Conservation (phyloP, 176 grass and related monocot species). For the Metroxylon sagu region DNA sequence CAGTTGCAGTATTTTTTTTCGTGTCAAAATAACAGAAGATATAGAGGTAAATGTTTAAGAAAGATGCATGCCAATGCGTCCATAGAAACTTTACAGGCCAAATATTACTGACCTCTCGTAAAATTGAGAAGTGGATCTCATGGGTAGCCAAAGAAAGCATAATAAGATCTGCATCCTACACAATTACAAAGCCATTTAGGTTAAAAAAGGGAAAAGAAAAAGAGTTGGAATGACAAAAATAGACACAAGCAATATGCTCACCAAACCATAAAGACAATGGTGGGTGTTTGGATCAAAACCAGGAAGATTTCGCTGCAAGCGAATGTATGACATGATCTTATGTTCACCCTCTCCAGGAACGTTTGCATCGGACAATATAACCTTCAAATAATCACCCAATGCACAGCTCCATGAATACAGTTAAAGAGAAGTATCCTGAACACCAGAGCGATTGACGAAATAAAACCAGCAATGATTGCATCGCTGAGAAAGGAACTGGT, state of each 20-base stretch:
- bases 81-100: background rate
- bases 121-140: conserved; percentile 95
- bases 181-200: conserved; percentile 7
- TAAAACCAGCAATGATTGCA: conserved; percentile 32
- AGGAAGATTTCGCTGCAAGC: conserved; percentile 71
- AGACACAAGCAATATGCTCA: conserved; percentile 28
- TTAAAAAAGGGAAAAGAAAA: conserved; percentile 4
- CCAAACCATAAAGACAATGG: conserved; percentile 89
- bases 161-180: conserved; percentile 96
- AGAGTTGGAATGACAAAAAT: background rate
- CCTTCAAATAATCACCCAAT: conserved; percentile 52
- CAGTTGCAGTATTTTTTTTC: conserved; percentile 29
- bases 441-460: conserved; percentile 15
- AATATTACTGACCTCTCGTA: conserved; percentile 73
- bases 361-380: conserved; percentile 95
- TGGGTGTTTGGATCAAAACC: conserved; percentile 89
- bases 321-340: conserved; percentile 97
- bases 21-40: background rate
- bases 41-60: too few species aligned
- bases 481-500: conserved; percentile 12
- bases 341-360: conserved; percentile 96
- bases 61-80: too few species aligned
- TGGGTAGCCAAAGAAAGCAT: conserved; percentile 97
- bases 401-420: conserved; percentile 33
- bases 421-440: conserved; percentile 24